Evolutionary conservation across 2,329 filamentous ascomycete species (phyloP).

Genomic region (Pestalotiopsis sp.): DNA sequence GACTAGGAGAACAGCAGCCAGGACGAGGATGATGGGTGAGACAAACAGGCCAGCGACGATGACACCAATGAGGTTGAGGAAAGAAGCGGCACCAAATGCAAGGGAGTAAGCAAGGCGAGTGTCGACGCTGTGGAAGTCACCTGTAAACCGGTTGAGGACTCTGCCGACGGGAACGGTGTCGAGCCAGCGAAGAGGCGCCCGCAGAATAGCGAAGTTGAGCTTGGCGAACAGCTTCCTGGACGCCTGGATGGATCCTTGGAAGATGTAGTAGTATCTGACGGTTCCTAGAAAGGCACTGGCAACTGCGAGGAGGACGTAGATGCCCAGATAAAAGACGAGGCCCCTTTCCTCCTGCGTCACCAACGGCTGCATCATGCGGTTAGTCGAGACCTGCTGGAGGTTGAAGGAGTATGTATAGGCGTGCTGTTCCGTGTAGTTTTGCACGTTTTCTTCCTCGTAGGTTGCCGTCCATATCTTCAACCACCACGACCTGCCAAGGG

Average conservation of each 20-base stretch:
- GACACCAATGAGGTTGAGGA: slow-evolving; percentile 64
- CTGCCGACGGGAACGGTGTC: slow-evolving; percentile 78
- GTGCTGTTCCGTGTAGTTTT: slow-evolving; percentile 26
- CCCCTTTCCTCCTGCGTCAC: slow-evolving; percentile 33
- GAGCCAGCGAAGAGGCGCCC: slow-evolving; percentile 75
- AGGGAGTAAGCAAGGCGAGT: slow-evolving; percentile 64
- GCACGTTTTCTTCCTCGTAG: slow-evolving; percentile 33
- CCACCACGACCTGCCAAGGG: slow-evolving; percentile 64
- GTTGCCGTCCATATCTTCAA: slow-evolving; percentile 61
- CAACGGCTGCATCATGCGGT: slow-evolving; percentile 33
- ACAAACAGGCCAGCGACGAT: slow-evolving; percentile 68
- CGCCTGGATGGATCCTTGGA: slow-evolving; percentile 64
- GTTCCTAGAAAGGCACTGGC: slow-evolving; percentile 59
- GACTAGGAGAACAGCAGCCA: slow-evolving; percentile 58
- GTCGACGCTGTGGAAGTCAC: slow-evolving; percentile 76
- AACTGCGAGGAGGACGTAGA: slow-evolving; percentile 65
- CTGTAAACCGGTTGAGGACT: slow-evolving; percentile 75
- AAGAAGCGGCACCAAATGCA: slow-evolving; percentile 58
- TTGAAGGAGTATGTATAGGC: slow-evolving; percentile 45
- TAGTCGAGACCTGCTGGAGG: slow-evolving; percentile 45
- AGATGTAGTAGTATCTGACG: slow-evolving; percentile 62
- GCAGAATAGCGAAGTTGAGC: slow-evolving; percentile 66
- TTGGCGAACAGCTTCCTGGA: slow-evolving; percentile 68
- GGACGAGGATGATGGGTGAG: slow-evolving; percentile 63
- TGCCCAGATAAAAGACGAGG: slow-evolving; percentile 63